Base-by-base conservation (phyloP, 2,329 filamentous ascomycete genomes). In the Metarhizium sp. region DNA sequence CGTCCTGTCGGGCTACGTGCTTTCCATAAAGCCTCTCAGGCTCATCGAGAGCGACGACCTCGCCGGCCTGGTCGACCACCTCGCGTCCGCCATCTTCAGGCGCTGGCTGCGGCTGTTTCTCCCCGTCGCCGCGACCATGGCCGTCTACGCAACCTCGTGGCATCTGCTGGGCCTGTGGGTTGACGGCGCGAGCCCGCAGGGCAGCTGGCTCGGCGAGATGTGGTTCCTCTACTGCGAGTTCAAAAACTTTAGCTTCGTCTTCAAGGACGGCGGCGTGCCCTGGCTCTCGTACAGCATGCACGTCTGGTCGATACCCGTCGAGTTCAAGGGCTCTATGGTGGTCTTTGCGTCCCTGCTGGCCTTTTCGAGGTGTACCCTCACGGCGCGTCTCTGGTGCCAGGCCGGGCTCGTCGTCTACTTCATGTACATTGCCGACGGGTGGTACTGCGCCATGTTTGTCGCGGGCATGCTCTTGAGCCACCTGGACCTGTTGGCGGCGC, bases 171-270 rank as follows among this genome's bases (percentile, higher is more conserved):
- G 75, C 6, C 69, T 79, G 54, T 75, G 71, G 66, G 68, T 71
- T 6, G 56, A 71, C 6, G 69, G 72, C 14, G 67, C 67, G 25
- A 66, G 69, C 14, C 66, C 69, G 11, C 67, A 77, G 57, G 59
- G 59, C 5, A 78, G 60, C 36, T 75, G 76, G 61, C 58, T 64
- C 8, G 75, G 74, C 11, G 81, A 84, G 61, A 58, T 82, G 1
- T 79, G 76, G 70, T 60, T 66, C 6, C 73, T 76, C 62, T 78
- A 78, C 59, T 57, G 65, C 57, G 81, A 87, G 64, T 73, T 81
- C 64, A 88, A 87, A 65, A 86, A 86, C 66, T 87, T 85, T 69
- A 87, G 78, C 67, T 88, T 85, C 64, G 65, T 86, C 43, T 88
- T 82, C 69, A 78, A 79, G 46, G 74, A 73, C 7, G 80, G 81